These are phyloP conservation scores for Stephanodiscus triporus DNA, from an alignment of 108 stramenopile species.

Conservation along the genomic window DNA sequence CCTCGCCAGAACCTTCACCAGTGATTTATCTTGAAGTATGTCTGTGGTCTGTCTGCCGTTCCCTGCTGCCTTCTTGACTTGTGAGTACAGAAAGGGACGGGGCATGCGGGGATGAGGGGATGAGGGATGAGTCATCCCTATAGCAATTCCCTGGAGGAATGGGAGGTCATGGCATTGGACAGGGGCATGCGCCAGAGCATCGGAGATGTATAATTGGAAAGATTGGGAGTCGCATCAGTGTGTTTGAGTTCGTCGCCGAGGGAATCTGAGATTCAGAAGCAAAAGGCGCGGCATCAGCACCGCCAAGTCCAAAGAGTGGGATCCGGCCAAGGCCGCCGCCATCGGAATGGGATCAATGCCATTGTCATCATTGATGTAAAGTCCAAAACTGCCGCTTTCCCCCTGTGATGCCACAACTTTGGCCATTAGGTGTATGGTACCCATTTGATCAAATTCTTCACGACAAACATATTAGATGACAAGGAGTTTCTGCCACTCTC, in stretches of 20 bases:
- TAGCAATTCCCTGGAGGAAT: conserved; percentile 69
- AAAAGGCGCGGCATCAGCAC: conserved; percentile 33
- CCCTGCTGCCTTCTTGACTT: too few species aligned
- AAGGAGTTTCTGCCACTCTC: too few species aligned
- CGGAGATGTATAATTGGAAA: conserved; percentile 60
- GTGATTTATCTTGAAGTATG: too few species aligned
- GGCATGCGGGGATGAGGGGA: too few species aligned
- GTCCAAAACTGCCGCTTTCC: conserved; percentile 45
- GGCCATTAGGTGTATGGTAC: too few species aligned
- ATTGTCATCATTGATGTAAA: conserved; percentile 20
- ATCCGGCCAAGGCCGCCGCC: neutral
- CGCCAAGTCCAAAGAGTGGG: conserved; percentile 35
- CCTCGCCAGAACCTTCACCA: too few species aligned
- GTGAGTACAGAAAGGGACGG: too few species aligned
- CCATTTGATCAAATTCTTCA: too few species aligned
- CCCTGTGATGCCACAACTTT: too few species aligned
- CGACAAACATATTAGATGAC: too few species aligned
- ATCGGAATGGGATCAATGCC: conserved; percentile 13
- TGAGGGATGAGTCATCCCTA: conserved; percentile 22
- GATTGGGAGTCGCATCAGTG: conserved; percentile 74
- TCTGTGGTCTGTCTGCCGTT: too few species aligned
- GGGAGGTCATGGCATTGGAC: conserved; percentile 82
- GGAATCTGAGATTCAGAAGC: conserved; percentile 29
- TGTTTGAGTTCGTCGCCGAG: conserved; percentile 33
- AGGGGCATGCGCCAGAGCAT: conserved; percentile 71